These are phyloP conservation scores for Vinca minor DNA, from an alignment of 257 asterid genomes.

Conservation along the genomic window DNA sequence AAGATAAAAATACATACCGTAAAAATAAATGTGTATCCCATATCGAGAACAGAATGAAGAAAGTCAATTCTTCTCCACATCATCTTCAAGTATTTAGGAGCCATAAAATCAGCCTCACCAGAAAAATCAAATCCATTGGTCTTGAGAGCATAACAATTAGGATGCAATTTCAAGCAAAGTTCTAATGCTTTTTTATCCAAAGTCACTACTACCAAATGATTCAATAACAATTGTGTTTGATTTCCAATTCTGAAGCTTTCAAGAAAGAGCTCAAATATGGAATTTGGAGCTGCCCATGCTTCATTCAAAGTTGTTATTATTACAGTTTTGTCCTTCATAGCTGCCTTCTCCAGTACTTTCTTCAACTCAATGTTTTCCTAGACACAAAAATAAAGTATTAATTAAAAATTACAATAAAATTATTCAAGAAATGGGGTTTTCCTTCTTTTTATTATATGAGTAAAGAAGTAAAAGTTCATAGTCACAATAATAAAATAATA, in stretches of 20 bases:
- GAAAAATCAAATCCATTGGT: slow-evolving; percentile 43
- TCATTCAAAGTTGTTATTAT: slow-evolving; percentile 54
- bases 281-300: slow-evolving; percentile 56
- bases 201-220: slow-evolving; percentile 45
- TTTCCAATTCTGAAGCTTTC: slow-evolving; percentile 60
- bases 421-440: too few species aligned
- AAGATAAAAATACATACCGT: slow-evolving; percentile 30
- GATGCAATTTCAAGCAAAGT: slow-evolving; percentile 30
- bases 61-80: slow-evolving; percentile 58
- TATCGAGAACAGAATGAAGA: slow-evolving; percentile 33
- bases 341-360: slow-evolving; percentile 31
- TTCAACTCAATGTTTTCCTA: slow-evolving; percentile 21
- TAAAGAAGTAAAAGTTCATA: too few species aligned
- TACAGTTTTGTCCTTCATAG: slow-evolving; percentile 47
- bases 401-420: too few species aligned
- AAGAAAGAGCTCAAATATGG: slow-evolving; percentile 48
- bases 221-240: slow-evolving; percentile 32
- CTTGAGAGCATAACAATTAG: slow-evolving; percentile 41
- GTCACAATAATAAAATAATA: too few species aligned
- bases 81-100: slow-evolving; percentile 45
- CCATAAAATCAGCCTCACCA: slow-evolving; percentile 48
- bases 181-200: slow-evolving; percentile 42
- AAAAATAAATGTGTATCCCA: slow-evolving; percentile 50
- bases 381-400: background rate
- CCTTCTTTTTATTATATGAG: too few species aligned